Evolutionary conservation across 83 land plant genomes (phyloP).

Genomic region (Picea abies): DNA sequence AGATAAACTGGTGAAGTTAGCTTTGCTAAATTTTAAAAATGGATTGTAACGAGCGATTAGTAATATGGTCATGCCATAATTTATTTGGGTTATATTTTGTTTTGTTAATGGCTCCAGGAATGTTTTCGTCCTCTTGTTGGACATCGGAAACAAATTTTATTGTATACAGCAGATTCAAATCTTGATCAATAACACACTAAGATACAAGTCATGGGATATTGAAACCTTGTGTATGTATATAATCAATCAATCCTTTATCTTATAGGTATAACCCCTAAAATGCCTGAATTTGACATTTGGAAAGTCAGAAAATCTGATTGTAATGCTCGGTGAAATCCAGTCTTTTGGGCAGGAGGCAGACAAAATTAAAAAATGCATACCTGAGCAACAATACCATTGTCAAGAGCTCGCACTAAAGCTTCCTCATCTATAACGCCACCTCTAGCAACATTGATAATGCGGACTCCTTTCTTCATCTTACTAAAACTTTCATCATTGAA

Average conservation of each 20-base stretch:
- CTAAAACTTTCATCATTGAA: slow-evolving; percentile 82
- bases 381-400: slow-evolving; percentile 84
- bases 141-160: not conserved
- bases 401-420: slow-evolving; percentile 68
- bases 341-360: not conserved
- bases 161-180: not conserved
- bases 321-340: not conserved
- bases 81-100: not conserved
- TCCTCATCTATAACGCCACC: slow-evolving; percentile 86
- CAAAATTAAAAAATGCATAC: slow-evolving; percentile 23
- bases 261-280: not conserved
- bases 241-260: not conserved
- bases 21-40: not conserved
- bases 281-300: no score
- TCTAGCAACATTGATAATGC: slow-evolving; percentile 74
- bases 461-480: slow-evolving; percentile 79
- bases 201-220: not conserved
- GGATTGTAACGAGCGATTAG: not conserved
- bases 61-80: not conserved
- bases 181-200: not conserved
- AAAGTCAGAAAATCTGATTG: not conserved
- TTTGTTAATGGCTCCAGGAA: not conserved
- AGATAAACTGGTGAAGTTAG: not conserved
- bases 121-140: not conserved
- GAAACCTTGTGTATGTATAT: not conserved